These are phyloP conservation scores for Spergularia bocconei DNA, from an alignment of 148 eudicot genomes.

Conservation along the genomic window DNA sequence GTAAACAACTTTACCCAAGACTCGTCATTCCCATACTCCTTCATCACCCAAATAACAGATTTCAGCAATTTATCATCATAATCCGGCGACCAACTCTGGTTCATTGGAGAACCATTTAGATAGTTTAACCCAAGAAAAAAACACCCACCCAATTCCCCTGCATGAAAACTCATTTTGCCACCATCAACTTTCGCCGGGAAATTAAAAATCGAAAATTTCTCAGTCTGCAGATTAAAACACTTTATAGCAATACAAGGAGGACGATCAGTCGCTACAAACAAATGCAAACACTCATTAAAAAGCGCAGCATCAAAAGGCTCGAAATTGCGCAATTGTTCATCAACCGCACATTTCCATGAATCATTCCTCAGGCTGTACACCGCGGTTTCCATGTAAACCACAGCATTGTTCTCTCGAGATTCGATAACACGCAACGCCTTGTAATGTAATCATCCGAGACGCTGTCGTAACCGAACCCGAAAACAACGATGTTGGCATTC, in stretches of 20 bases:
- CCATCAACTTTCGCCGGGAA: background rate
- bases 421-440: too few species aligned
- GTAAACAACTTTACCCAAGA: too few species aligned
- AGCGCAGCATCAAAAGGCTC: background rate
- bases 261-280: too few species aligned
- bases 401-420: background rate
- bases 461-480: conserved; percentile 14
- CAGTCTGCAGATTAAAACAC: conserved; percentile 11
- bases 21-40: too few species aligned
- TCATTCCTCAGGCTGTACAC: background rate
- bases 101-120: background rate
- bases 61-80: too few species aligned
- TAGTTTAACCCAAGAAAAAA: conserved; percentile 1
- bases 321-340: background rate
- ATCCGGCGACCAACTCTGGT: background rate
- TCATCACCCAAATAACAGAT: too few species aligned
- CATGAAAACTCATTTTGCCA: background rate
- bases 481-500: background rate
- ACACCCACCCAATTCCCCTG: conserved; percentile 10
- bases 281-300: background rate
- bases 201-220: background rate
- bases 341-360: background rate
- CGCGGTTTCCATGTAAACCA: background rate
- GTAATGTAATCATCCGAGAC: background rate
- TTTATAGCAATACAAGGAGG: background rate